These are phyloP conservation scores for Russula olivacea DNA, from an alignment of 768 basidiomycete species.

Conservation along the genomic window DNA sequence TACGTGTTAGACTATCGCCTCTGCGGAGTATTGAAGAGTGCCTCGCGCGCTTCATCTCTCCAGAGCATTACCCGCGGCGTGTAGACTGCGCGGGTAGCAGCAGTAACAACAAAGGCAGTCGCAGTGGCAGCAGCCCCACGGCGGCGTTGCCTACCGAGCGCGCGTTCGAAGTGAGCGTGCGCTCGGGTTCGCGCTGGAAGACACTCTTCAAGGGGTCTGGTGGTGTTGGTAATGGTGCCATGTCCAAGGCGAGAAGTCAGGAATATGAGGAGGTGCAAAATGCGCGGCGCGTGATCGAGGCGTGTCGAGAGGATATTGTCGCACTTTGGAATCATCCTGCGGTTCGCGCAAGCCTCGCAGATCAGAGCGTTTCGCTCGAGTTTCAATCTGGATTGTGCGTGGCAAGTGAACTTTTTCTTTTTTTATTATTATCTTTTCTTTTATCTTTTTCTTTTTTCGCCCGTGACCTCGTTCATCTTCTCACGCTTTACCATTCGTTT, in stretches of 20 bases:
- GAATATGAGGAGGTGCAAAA: conserved; percentile 37
- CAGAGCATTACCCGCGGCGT: conserved; percentile 24
- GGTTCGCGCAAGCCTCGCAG: conserved; percentile 40
- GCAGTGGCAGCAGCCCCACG: not conserved
- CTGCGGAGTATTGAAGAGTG: conserved; percentile 50
- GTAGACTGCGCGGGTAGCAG: not conserved
- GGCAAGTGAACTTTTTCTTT: not conserved
- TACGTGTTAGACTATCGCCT: conserved; percentile 48
- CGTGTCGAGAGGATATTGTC: conserved; percentile 49
- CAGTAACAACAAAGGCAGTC: not conserved
- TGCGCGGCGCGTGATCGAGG: conserved; percentile 43
- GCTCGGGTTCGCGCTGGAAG: conserved; percentile 47
- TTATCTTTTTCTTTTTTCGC: not conserved
- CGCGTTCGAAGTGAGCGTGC: conserved; percentile 44
- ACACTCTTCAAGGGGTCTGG: conserved; percentile 33
- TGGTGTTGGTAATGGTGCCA: conserved; percentile 15
- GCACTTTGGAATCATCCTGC: conserved; percentile 46
- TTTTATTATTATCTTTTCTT: too few relatives aligned
- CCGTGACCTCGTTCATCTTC: not conserved
- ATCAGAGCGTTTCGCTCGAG: conserved; percentile 43
- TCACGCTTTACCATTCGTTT: not conserved
- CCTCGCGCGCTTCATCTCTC: conserved; percentile 42
- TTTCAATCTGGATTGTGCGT: conserved; percentile 62
- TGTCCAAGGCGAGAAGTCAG: conserved; percentile 16
- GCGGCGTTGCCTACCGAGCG: conserved; percentile 33